Evolutionary conservation across 2,329 filamentous ascomycete species (phyloP).

Genomic region (Bipolaris cookei): DNA sequence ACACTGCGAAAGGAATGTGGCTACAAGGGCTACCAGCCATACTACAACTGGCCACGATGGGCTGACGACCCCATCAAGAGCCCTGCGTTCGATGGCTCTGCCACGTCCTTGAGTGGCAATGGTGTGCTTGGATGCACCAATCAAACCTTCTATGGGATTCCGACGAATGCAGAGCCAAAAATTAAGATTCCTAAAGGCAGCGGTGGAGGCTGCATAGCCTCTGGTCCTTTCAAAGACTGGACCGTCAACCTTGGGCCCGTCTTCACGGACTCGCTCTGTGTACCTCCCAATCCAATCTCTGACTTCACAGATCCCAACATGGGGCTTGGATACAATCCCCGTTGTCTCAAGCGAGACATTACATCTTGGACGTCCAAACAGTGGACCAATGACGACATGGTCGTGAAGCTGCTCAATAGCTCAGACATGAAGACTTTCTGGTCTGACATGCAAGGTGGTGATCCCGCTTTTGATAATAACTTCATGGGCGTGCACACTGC

Average conservation of each 20-base stretch:
- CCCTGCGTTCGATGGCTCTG: conserved; percentile 62
- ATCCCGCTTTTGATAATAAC: conserved; percentile 36
- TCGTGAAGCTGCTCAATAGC: conserved; percentile 34
- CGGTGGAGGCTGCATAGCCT: conserved; percentile 61
- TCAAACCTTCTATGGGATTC: conserved; percentile 35
- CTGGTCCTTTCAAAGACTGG: conserved; percentile 59
- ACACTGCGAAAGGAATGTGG: conserved; percentile 38
- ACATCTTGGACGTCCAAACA: conserved; percentile 32
- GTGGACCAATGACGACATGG: conserved; percentile 39
- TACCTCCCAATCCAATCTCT: conserved; percentile 32
- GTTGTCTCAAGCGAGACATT: conserved; percentile 49
- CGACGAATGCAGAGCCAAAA: conserved; percentile 24
- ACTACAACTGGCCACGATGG: conserved; percentile 42
- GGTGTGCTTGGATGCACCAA: conserved; percentile 44
- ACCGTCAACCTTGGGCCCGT: conserved; percentile 57
- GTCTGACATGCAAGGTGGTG: conserved; percentile 47
- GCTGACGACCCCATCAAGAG: conserved; percentile 48
- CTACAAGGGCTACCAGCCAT: conserved; percentile 40
- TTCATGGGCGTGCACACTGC: conserved; percentile 52
- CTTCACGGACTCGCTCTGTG: conserved; percentile 42
- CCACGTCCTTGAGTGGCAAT: conserved; percentile 55
- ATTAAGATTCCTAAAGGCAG: conserved; percentile 56
- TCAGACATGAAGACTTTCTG: conserved; percentile 49
- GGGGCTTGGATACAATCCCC: conserved; percentile 38
- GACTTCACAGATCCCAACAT: conserved; percentile 36